A percentile compares a stretch with the other conserved stretches of the same genome.
Conservation (phyloP, 805 yeast species). For the Saturnispora galanensis region DNA sequence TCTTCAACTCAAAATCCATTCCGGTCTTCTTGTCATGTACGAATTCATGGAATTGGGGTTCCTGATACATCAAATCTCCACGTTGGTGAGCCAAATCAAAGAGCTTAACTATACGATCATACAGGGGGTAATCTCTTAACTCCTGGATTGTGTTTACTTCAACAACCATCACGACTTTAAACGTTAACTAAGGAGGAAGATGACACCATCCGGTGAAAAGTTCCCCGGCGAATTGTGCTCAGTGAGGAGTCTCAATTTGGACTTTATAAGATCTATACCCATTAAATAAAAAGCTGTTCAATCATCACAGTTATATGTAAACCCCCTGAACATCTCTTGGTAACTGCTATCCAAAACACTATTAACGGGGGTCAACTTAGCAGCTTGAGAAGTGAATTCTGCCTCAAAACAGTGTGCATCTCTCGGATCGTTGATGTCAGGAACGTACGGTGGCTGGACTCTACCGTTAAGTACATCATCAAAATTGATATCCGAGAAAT, state of each 20-base stretch:
- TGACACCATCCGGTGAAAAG: no score
- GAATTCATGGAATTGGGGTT: slow-evolving; percentile 15
- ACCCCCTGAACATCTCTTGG: slow-evolving; percentile 97
- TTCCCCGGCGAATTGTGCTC: no score
- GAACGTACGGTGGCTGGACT: slow-evolving; percentile 83
- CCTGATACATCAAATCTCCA: slow-evolving; percentile 20
- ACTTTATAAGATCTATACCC: no score
- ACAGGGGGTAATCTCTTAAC: slow-evolving; percentile 15
- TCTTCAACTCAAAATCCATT: slow-evolving; percentile 25
- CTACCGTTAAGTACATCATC: slow-evolving; percentile 68
- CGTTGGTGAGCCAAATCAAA: slow-evolving; percentile 19
- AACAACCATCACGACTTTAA: background rate
- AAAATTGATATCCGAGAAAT: slow-evolving; percentile 81
- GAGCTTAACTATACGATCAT: slow-evolving; percentile 10
- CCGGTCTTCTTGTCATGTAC: slow-evolving; percentile 17
- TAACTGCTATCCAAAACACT: slow-evolving; percentile 73
- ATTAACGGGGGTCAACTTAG: slow-evolving; percentile 90
- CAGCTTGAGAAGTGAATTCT: slow-evolving; percentile 90
- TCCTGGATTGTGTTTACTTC: slow-evolving; percentile 16
- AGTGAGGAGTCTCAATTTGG: no score
- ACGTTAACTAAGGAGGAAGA: no score
- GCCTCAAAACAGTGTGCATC: slow-evolving; percentile 91
- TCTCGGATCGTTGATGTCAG: slow-evolving; percentile 77
- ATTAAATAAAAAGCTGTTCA: no score
- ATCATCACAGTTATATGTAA: slow-evolving; percentile 74